Evolutionary conservation across 257 asterid species (phyloP).

Genomic region (Rubia yunnanensis): DNA sequence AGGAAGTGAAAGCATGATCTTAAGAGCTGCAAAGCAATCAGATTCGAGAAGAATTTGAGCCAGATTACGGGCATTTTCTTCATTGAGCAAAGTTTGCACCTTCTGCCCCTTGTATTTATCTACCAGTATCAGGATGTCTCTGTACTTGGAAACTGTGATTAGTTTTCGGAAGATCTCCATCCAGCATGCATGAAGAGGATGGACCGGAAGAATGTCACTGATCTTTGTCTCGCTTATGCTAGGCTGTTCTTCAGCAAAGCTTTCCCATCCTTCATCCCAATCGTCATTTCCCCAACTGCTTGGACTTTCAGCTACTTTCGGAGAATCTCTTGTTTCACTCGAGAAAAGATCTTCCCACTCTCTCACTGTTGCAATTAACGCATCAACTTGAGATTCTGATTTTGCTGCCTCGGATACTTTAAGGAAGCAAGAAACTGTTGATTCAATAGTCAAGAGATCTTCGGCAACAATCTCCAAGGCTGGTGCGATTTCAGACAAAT

Average conservation of each 20-base stretch:
- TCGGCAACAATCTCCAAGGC: constrained; percentile 54
- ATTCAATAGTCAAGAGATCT: constrained; percentile 52
- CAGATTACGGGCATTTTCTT: constrained; percentile 42
- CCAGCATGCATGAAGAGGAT: constrained; percentile 88
- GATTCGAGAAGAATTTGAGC: constrained; percentile 34
- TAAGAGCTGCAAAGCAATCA: constrained; percentile 57
- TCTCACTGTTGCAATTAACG: constrained; percentile 53
- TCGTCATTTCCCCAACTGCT: constrained; percentile 69
- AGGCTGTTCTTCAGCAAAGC: constrained; percentile 65
- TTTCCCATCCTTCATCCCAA: constrained; percentile 99
- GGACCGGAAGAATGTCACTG: constrained; percentile 23
- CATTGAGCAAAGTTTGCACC: constrained; percentile 40
- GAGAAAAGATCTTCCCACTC: constrained; percentile 84
- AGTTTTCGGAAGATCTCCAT: constrained; percentile 41
- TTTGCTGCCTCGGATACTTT: constrained; percentile 48
- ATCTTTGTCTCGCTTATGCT: constrained; percentile 40
- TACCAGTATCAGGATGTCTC: constrained; percentile 42
- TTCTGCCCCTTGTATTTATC: constrained; percentile 36
- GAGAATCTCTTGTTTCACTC: constrained; percentile 22
- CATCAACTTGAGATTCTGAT: constrained; percentile 36
- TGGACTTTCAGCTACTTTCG: constrained; percentile 36
- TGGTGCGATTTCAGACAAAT: constrained; percentile 61
- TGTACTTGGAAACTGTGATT: constrained; percentile 26
- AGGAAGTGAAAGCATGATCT: constrained; percentile 51
- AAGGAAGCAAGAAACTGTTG: constrained; percentile 74